Percentiles rank a stretch among this genome's conserved stretches.
phyloP scores from a whole-genome alignment of 805 yeast species.

The Candida suzukii region DNA sequence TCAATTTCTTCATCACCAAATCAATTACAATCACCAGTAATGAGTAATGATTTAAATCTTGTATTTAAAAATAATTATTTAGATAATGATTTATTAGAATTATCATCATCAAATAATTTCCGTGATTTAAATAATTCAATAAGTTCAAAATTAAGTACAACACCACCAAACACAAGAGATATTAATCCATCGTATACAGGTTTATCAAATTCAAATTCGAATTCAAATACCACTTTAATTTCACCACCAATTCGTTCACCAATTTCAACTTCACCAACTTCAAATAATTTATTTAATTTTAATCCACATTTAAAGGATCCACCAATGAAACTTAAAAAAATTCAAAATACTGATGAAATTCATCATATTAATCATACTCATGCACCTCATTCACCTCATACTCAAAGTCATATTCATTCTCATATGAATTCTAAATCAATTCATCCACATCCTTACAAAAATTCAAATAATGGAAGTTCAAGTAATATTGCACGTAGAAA shows the following conservation, averaged over 20 bases:
- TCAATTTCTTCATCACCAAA: not conserved
- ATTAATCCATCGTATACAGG: not conserved
- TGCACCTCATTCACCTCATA: slow-evolving; percentile 2
- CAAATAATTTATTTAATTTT: not conserved
- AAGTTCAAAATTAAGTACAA: not conserved
- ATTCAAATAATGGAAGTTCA: not conserved
- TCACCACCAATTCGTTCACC: not conserved
- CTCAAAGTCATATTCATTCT: slow-evolving; percentile 5
- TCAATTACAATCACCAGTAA: not conserved
- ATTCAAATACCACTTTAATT: not conserved
- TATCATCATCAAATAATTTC: not conserved
- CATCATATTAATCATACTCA: slow-evolving; percentile 5
- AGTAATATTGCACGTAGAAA: not conserved
- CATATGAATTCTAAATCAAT: slow-evolving; percentile 11
- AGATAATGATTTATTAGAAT: not conserved
- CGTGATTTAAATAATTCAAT: not conserved
- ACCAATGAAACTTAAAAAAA: slow-evolving; percentile 6
- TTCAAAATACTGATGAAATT: slow-evolving; percentile 9
- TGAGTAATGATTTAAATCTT: not conserved
- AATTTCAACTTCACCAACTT: not conserved
- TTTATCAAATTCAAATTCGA: not conserved
- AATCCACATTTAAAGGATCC: not conserved
- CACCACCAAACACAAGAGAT: not conserved
- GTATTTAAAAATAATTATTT: not conserved
- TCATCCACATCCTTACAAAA: slow-evolving; percentile 19